These are phyloP conservation scores for Salix viminalis DNA, from an alignment of 345 rosid genomes.

Conservation along the genomic window DNA sequence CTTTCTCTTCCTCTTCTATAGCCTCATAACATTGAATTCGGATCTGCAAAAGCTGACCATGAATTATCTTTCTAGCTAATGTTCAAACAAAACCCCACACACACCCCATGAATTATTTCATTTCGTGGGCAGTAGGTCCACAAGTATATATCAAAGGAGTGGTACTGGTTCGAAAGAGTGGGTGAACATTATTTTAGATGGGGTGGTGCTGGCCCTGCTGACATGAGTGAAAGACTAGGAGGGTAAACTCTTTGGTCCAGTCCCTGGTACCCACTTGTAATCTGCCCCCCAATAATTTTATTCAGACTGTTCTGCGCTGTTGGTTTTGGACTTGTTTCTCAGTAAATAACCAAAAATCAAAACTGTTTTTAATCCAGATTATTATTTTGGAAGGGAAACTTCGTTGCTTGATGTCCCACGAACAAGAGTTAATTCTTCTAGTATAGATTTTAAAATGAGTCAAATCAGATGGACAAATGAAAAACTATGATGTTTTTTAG, in stretches of 20 bases:
- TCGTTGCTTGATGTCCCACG: not conserved
- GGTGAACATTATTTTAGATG: not conserved
- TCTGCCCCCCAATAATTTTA: not conserved
- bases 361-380: no score
- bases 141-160: not conserved
- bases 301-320: not conserved
- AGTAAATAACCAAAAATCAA: not conserved
- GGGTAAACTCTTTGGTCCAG: not conserved
- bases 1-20: no score
- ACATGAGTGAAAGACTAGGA: not conserved
- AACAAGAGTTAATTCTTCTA: not conserved
- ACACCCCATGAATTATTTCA: not conserved
- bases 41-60: no score
- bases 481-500: no score
- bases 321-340: not conserved
- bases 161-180: not conserved
- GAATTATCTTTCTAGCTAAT: not conserved
- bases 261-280: not conserved
- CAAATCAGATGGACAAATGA: not conserved
- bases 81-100: not conserved
- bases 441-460: no score
- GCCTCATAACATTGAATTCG: no score
- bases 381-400: no score
- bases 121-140: not conserved
- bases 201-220: not conserved